phyloP scores from a whole-genome alignment of 1,284 basidiomycete genomes.

The Trichosporon coremiiforme region DNA sequence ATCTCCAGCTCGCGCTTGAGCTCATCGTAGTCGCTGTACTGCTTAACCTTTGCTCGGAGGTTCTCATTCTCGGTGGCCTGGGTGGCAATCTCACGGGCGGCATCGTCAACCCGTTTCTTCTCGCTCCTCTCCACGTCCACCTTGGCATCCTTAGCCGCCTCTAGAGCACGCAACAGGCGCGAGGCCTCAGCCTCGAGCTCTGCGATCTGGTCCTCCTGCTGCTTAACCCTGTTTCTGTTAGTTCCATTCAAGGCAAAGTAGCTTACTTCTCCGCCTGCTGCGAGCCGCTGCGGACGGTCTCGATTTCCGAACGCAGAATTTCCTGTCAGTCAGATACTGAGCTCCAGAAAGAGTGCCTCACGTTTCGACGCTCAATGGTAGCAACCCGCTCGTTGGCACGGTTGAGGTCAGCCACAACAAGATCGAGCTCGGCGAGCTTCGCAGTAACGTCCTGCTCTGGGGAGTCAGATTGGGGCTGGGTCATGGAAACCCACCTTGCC shows the following conservation, averaged over 20 bases:
- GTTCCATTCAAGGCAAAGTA: neutral
- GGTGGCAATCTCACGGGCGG: constrained; percentile 64
- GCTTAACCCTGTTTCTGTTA: constrained; percentile 63
- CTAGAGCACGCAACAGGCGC: constrained; percentile 68
- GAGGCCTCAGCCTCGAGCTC: constrained; percentile 75
- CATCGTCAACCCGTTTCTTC: constrained; percentile 66
- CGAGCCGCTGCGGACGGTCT: constrained; percentile 76
- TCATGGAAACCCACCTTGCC: constrained; percentile 66
- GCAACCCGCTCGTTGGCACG: constrained; percentile 89
- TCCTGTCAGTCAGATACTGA: constrained; percentile 63
- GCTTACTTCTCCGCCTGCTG: constrained; percentile 72
- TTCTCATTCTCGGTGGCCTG: constrained; percentile 67
- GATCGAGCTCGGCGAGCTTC: constrained; percentile 85
- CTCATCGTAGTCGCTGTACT: constrained; percentile 86
- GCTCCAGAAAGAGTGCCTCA: constrained; percentile 51
- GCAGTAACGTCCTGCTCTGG: constrained; percentile 85
- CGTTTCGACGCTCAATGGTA: constrained; percentile 88
- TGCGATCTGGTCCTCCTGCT: constrained; percentile 69
- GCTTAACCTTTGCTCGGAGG: constrained; percentile 68
- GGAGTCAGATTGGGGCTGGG: constrained; percentile 24
- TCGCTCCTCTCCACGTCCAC: constrained; percentile 61
- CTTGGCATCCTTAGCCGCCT: constrained; percentile 66
- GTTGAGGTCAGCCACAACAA: constrained; percentile 88
- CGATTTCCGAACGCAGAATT: constrained; percentile 87
- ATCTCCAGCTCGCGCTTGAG: constrained; percentile 94